Percentiles rank a stretch among this genome's conserved stretches.
phyloP scores from a whole-genome alignment of 2,329 filamentous ascomycete genomes.

The Kalmusia sp. region DNA sequence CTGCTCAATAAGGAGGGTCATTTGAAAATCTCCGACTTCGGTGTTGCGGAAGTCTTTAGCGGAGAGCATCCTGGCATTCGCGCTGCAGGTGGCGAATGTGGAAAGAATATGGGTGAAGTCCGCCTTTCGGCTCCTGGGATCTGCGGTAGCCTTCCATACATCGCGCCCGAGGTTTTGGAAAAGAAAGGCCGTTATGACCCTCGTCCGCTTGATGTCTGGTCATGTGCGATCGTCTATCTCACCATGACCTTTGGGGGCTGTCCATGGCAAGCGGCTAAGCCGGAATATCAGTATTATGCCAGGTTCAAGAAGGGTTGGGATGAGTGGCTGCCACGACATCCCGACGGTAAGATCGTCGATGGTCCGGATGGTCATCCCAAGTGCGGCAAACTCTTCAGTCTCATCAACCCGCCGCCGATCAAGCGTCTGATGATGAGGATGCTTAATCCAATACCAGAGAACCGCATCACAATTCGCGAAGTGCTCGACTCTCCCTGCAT shows the following conservation, averaged over 20 bases:
- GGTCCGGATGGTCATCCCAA: slow-evolving; percentile 67
- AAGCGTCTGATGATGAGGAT: slow-evolving; percentile 78
- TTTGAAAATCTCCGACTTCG: slow-evolving; percentile 91
- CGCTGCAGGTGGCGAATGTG: slow-evolving; percentile 75
- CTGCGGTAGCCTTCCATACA: slow-evolving; percentile 85
- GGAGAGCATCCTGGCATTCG: slow-evolving; percentile 81
- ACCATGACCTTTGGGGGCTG: slow-evolving; percentile 75
- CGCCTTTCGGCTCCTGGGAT: slow-evolving; percentile 79
- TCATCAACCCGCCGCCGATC: slow-evolving; percentile 70
- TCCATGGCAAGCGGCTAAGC: slow-evolving; percentile 75
- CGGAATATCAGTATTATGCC: slow-evolving; percentile 64
- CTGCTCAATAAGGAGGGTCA: slow-evolving; percentile 80
- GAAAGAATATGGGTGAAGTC: slow-evolving; percentile 73
- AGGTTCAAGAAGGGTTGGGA: slow-evolving; percentile 72
- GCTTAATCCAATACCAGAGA: slow-evolving; percentile 78
- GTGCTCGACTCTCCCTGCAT: slow-evolving; percentile 76
- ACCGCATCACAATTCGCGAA: slow-evolving; percentile 73
- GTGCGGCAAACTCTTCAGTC: slow-evolving; percentile 68
- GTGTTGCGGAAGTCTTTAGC: slow-evolving; percentile 84
- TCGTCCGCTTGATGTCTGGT: slow-evolving; percentile 84
- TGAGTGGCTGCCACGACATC: slow-evolving; percentile 67
- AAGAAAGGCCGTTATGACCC: slow-evolving; percentile 75
- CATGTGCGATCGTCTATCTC: slow-evolving; percentile 82
- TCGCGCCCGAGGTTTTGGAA: slow-evolving; percentile 81
- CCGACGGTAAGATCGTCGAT: slow-evolving; percentile 60